Evolutionary conservation across 2,329 filamentous ascomycete species (phyloP), one percentile per base, ranked within the genome.

Genomic region (Boeremia exigua): DNA sequence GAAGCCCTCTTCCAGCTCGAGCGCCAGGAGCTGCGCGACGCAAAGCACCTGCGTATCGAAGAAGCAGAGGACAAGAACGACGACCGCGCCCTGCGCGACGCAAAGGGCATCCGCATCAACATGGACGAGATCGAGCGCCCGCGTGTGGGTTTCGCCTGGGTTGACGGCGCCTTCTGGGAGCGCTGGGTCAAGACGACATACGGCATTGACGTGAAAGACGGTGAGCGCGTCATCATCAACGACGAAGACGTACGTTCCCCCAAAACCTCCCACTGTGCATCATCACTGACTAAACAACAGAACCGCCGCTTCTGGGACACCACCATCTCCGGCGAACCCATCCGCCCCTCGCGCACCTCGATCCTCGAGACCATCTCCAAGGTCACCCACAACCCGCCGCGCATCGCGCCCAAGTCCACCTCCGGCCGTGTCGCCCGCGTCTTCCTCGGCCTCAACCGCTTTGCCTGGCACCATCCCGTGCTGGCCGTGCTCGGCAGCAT

Each of bases 161-260:
- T 98, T 11, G 95, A 99, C 73, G 92, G 93, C 46, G 86, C 91
- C 7, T 98, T 98, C 76, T 99, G 95, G 95, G 93, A 98, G 77
- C 86, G 94, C 59, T 99, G 95, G 95, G 86, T 99, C 62, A 85
- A 89, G 64, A 93, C 89, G n/a, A 97, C 94, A 0, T 99, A 96
- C 71, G 94, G 94, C 50, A 89, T 98, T 64, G 90, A 96, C 66
- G 88, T 95, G 29, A 82, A 81, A 58, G 88, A 95, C 60, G 93
- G 94, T 43, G 95, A 98, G 75, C 87, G 91, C 60, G 91, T 99
- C 51, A 89, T 99, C 56, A 95, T 99, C 78, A 97, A 97, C 65
- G 95, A 99, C 68, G 91, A 98, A 81, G 92, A 96, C 75, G 92
- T 96, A 81, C 89, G 91, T 56, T 14, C 46, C 23, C 27, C 9